These are phyloP conservation scores for Blastobotrys parvus DNA, from an alignment of 805 yeast genomes.

Conservation along the genomic window DNA sequence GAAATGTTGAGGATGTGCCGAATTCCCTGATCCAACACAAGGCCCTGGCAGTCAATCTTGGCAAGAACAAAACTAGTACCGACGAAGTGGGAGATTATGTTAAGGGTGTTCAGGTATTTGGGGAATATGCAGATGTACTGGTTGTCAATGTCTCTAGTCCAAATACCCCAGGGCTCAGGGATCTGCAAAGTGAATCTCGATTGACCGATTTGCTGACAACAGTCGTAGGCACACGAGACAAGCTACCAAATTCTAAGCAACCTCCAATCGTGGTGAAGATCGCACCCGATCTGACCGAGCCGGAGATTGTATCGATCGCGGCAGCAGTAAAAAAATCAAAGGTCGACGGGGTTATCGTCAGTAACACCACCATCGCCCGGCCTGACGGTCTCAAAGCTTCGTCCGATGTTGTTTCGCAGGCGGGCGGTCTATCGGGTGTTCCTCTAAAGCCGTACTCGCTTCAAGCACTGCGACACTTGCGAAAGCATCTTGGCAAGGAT, in stretches of 20 bases:
- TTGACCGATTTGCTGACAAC: slow-evolving; percentile 57
- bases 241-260: slow-evolving; percentile 30
- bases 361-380: slow-evolving; percentile 86
- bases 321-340: slow-evolving; percentile 64
- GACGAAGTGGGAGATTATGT: slow-evolving; percentile 85
- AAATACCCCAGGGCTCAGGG: slow-evolving; percentile 91
- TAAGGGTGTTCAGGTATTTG: slow-evolving; percentile 73
- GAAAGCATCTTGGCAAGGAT: slow-evolving; percentile 67
- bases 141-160: slow-evolving; percentile 92
- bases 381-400: slow-evolving; percentile 54
- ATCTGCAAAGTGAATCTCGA: slow-evolving; percentile 69
- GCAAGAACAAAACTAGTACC: slow-evolving; percentile 78
- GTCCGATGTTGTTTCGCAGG: slow-evolving; percentile 40
- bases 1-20: slow-evolving; percentile 14
- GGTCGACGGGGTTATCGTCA: slow-evolving; percentile 85
- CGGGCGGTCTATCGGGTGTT: slow-evolving; percentile 89
- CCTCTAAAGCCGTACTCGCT: slow-evolving; percentile 79
- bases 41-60: slow-evolving; percentile 75
- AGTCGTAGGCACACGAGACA: slow-evolving; percentile 63
- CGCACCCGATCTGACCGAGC: slow-evolving; percentile 84
- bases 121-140: slow-evolving; percentile 77
- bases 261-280: slow-evolving; percentile 78
- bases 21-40: slow-evolving; percentile 53
- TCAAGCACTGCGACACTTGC: slow-evolving; percentile 58
- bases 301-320: slow-evolving; percentile 77